Evolutionary conservation across 441 rosid genomes (phyloP).

Genomic region (Erysimum cheiri): DNA sequence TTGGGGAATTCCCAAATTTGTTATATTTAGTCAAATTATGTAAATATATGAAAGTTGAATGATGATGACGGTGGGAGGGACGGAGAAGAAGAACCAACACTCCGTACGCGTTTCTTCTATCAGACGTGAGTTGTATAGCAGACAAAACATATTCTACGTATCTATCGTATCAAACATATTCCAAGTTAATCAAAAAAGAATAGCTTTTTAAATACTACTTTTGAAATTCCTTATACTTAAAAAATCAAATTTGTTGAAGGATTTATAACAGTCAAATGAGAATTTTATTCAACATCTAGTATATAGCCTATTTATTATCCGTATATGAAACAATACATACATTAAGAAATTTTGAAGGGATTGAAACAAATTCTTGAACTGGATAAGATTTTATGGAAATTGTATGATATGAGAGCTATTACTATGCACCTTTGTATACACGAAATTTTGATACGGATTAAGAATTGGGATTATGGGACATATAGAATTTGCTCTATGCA

Average conservation of each 20-base stretch:
- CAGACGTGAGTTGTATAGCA: slow-evolving; percentile 32
- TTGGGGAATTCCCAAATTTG: neutral
- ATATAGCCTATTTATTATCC: neutral
- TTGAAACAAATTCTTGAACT: neutral
- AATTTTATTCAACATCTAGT: neutral
- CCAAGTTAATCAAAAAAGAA: neutral
- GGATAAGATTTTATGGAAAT: no score
- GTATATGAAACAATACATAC: neutral
- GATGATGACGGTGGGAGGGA: slow-evolving; percentile 32
- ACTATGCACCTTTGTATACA: neutral
- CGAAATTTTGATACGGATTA: neutral
- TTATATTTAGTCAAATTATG: neutral
- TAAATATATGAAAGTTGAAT: neutral
- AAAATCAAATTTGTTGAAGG: neutral
- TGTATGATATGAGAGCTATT: neutral
- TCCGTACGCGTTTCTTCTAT: slow-evolving; percentile 40
- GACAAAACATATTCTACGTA: slow-evolving; percentile 18
- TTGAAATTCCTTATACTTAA: neutral
- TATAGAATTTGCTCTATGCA: neutral
- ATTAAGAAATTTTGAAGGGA: neutral
- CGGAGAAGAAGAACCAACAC: slow-evolving; percentile 9
- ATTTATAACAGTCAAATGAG: neutral
- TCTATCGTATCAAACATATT: neutral
- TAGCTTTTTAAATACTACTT: neutral
- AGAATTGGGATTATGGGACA: neutral